Base-by-base conservation (phyloP, 768 basidiomycete species). In the Lactarius akahatsu region DNA sequence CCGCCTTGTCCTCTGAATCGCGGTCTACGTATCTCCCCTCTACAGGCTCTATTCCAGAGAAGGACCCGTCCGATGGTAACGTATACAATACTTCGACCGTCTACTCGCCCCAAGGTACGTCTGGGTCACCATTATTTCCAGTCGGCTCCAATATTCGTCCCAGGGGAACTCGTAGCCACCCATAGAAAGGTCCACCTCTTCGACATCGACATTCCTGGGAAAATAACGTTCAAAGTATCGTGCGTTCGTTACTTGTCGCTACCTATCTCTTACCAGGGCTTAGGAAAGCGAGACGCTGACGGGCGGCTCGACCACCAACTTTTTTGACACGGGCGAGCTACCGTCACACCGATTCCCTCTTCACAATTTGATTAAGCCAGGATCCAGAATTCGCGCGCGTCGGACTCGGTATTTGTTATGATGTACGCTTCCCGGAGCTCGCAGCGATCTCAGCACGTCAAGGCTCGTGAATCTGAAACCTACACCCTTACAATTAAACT, bases 161-260 rank as follows among this genome's bases (percentile, higher is more conserved):
- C 66, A 93, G 95, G 96, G 30, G 86, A 92, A 62, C 82, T 98
- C 30, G 84, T 98, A 16, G 90, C 90, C 0, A 86, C 84, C 45
- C 94, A 98, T 77, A 88, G 96, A 61, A 99, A 99, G 77, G 84
- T 98, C 2, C 97, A 99, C 74, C 80, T 99, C 5, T 99, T 98
- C 76, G 96, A 99, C 75, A 98, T 98, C 68, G 94, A 98, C 73
- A 96, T 99, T 60, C 91, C 91, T 0, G 94, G 93, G 18, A 89
- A 92, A 74, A 94, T 96, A 74, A 92, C 77, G 23, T 95, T 95
- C 83, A 92, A 92, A 81, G 94, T 88, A 63, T 13, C 66, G 59
- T 57, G 10, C 36, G 26, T 28, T 40, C 34, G 4, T 59, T 7
- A 23, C 28, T 32, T 13, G 36, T 45, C 34, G 15, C 3, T 11